Evolutionary conservation across 208 protist species (phyloP).

Genomic region (Angomonas deanei): DNA sequence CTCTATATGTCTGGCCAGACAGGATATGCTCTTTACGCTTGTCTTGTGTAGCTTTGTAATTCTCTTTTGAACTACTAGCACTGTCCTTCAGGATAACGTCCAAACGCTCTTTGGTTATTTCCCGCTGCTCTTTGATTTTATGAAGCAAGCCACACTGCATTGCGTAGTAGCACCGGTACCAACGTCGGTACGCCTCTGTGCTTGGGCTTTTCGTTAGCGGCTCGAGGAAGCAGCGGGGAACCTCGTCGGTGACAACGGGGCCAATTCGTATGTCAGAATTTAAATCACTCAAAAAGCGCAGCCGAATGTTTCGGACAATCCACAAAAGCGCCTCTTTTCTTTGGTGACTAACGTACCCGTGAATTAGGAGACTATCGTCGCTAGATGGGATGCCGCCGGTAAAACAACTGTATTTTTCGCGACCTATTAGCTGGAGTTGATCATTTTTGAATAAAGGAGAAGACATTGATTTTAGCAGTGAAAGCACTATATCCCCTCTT

Average conservation of each 20-base stretch:
- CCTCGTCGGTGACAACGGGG: constrained; percentile 44
- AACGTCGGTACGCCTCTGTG: constrained; percentile 38
- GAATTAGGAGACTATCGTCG: constrained; percentile 35
- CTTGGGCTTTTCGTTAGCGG: constrained; percentile 49
- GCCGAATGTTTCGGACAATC: constrained; percentile 61
- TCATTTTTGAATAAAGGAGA: constrained; percentile 45
- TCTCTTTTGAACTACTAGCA: constrained; percentile 4
- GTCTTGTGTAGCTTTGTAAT: constrained; percentile 12
- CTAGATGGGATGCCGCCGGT: background rate
- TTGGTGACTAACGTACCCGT: constrained; percentile 53
- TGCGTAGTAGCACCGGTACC: constrained; percentile 56
- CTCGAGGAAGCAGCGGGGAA: constrained; percentile 50
- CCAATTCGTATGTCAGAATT: constrained; percentile 48
- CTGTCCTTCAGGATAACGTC: constrained; percentile 39
- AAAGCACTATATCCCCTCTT: constrained; percentile 40
- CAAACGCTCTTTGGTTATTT: constrained; percentile 50
- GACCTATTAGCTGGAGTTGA: constrained; percentile 36
- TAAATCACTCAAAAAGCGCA: constrained; percentile 59
- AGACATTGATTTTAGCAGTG: constrained; percentile 37
- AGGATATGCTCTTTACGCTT: constrained; percentile 21
- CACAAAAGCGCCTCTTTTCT: constrained; percentile 58
- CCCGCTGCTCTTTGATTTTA: constrained; percentile 45
- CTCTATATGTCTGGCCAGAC: constrained; percentile 7
- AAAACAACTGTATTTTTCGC: constrained; percentile 25
- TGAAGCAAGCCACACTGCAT: constrained; percentile 67